These are phyloP conservation scores for Baorangia bicolor DNA, from an alignment of 768 basidiomycete species.

Conservation along the genomic window DNA sequence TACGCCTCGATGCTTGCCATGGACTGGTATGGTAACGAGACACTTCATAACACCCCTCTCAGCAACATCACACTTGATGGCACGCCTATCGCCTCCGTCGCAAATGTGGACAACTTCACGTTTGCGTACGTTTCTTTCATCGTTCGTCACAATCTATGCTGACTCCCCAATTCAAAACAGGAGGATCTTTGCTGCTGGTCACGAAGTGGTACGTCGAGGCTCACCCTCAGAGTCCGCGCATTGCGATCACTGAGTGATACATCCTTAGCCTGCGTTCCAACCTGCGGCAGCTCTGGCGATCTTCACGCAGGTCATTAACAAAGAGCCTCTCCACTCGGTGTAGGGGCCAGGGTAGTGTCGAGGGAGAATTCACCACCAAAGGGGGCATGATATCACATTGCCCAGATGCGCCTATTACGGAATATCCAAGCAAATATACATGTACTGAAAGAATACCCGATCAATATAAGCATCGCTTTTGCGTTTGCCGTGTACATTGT, in stretches of 20 bases:
- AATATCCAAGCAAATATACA: slow-evolving; percentile 64
- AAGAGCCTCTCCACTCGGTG: slow-evolving; percentile 54
- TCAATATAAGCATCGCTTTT: slow-evolving; percentile 61
- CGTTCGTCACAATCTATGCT: neutral
- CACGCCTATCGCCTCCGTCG: slow-evolving; percentile 52
- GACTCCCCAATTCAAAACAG: slow-evolving; percentile 29
- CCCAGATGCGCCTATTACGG: slow-evolving; percentile 36
- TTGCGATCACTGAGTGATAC: neutral
- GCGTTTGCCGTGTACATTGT: slow-evolving; percentile 75
- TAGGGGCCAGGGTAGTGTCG: neutral
- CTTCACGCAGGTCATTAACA: slow-evolving; percentile 53
- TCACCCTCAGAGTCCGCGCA: neutral
- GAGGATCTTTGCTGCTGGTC: slow-evolving; percentile 56
- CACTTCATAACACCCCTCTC: slow-evolving; percentile 39
- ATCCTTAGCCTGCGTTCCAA: slow-evolving; percentile 56
- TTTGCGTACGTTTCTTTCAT: slow-evolving; percentile 52
- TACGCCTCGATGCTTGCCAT: slow-evolving; percentile 41
- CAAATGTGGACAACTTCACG: slow-evolving; percentile 64
- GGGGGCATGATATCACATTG: slow-evolving; percentile 6
- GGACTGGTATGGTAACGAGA: slow-evolving; percentile 46
- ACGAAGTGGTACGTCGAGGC: slow-evolving; percentile 53
- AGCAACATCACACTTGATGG: slow-evolving; percentile 59
- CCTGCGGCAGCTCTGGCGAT: slow-evolving; percentile 57
- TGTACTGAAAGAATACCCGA: slow-evolving; percentile 56
- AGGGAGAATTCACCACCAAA: neutral